Base-by-base conservation (phyloP, 2,329 filamentous ascomycete genomes). In the Pseudogymnoascus pannorum region DNA sequence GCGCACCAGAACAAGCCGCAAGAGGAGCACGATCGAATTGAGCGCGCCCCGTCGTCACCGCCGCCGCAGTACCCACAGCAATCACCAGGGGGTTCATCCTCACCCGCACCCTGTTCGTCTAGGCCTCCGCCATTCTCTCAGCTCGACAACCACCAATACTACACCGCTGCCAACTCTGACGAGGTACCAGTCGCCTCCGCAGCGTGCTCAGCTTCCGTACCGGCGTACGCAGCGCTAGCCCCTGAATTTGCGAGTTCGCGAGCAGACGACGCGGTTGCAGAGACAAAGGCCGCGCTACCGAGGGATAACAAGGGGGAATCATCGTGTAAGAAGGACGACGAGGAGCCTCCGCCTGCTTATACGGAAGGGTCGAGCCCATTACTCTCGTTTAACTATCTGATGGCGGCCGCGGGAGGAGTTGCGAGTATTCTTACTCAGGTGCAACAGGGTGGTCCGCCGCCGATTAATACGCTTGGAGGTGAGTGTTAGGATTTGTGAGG, bases 401-500 rank as follows among this genome's bases (percentile, higher is more conserved):
- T 99, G 94, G 92, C 94, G 77, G 90, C 92, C 75, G 92, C 93
- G 77, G 93, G 93, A 81, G 93, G 92, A 79, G 90, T 92, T 70
- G 88, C 92, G 79, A 97, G 94, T 84, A 96, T 99, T 74, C 96
- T 99, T 78, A 99, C 94, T 77, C 94, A 99, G 79, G 94, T 99
- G 70, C 92, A 96, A 74, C 94, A 99, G 77, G 89, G 89, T 67
- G 92, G 89, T 58, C 81, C 83, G 20, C 89, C 92, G 70, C 89
- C 92, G 36, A 86, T 97, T 69, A 96, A 94, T 75, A 89, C 91
- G 61, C 81, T 97, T 64, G 91, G 90, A 84, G 90, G 90, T 92
- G 78, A 72, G 81, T 62, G 42, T 48, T 22, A 12, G 42, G 1
- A n/a, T 33, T 14, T 2, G 60, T 58, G 42, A 57, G 33, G 24